These are phyloP conservation scores for Pythium pyrilobum DNA, from an alignment of 352 stramenopile species.

Conservation along the genomic window DNA sequence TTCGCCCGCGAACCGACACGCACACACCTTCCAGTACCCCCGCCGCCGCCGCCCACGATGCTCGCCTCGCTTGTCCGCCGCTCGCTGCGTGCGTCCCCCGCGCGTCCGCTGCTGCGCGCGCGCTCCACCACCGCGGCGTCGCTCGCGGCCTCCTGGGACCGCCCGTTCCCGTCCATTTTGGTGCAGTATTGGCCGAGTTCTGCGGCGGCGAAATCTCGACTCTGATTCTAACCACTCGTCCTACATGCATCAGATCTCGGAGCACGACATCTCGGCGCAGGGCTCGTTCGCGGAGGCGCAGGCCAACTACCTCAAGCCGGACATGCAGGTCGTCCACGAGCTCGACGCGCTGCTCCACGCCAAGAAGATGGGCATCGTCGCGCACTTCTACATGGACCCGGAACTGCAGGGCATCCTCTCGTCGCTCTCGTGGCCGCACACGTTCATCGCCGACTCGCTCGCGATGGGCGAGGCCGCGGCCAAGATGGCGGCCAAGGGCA, in stretches of 20 bases:
- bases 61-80: constrained; percentile 13
- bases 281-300: constrained; percentile 88
- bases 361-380: constrained; percentile 95
- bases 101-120: constrained; percentile 9
- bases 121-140: constrained; percentile 42
- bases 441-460: constrained; percentile 95
- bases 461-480: constrained; percentile 97
- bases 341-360: constrained; percentile 83
- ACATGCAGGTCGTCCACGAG: constrained; percentile 81
- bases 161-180: constrained; percentile 73
- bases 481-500: constrained; percentile 90
- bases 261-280: constrained; percentile 66
- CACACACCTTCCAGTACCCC: not conserved
- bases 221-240: not conserved
- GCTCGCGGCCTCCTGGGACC: constrained; percentile 64
- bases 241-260: constrained; percentile 48
- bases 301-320: constrained; percentile 81
- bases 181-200: constrained; percentile 26
- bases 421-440: constrained; percentile 83
- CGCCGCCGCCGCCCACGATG: not conserved
- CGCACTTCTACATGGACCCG: constrained; percentile 99
- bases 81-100: constrained; percentile 15
- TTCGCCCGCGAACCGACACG: not conserved
- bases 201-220: too few species aligned
- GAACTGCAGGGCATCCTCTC: constrained; percentile 91